Base-by-base conservation (phyloP, 148 eudicot species). In the Persicaria tinctoria region DNA sequence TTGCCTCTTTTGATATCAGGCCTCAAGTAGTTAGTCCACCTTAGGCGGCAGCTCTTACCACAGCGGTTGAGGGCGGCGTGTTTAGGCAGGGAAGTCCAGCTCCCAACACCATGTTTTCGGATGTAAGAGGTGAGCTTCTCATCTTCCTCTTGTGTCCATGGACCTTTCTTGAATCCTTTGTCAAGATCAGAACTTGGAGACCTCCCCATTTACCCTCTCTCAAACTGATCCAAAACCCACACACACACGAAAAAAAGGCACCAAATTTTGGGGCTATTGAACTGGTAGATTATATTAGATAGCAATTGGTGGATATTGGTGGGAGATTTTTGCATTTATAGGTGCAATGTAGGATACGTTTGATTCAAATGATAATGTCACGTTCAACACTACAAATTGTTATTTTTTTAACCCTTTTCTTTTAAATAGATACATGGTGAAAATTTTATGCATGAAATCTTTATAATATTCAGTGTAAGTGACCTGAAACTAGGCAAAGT, bases 71-170 rank as follows among this genome's bases (percentile, higher is more conserved):
- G 73, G 0, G 87, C 91, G 0, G 93, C 93, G 0, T 70, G 82
- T 82, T 77, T 86, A 4, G 93, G 87, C 6, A 89, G 83, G 13
- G 83, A 77, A n/a, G 84, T 82, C 93, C 93, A 89, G 12, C 86
- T 89, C 75, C 87, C 91, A 76, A 71, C 85, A 62, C 91, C 91
- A 17, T 87, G 80, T 64, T 80, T 75, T 17, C 78, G 78, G 70
- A 89, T 83, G 76, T 83, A 83, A 48, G 84, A 79, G 0, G 79
- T 46, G 18, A 89, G 91, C 63, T 81, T 83, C 14, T 84, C 78
- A 75, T 89, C 93, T 70, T 89, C 93, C 50, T 89, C 89, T 0
- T 83, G 82, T 32, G 89, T 84, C 93, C 93, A 89, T 68, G 93
- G 89, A 72, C 93, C 93, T 70, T 84, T 87, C 85, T 85, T 89